A percentile compares a stretch with the other conserved stretches of the same genome.
Conservation (phyloP, 2,329 filamentous ascomycete genomes). For the Cytospora paraplurivora region DNA sequence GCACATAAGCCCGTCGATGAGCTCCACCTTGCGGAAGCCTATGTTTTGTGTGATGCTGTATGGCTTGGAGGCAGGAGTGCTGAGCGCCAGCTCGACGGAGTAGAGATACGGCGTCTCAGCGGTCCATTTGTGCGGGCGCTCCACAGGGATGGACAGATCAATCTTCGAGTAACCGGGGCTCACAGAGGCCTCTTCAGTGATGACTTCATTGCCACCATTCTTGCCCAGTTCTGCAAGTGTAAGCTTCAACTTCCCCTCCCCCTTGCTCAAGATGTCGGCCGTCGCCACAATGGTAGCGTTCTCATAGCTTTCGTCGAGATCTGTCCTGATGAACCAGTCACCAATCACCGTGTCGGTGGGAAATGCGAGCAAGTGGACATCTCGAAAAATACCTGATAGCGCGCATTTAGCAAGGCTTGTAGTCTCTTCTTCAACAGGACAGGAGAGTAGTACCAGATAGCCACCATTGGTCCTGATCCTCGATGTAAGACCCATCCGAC, state of each 20-base stretch:
- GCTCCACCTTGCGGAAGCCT: conserved; percentile 66
- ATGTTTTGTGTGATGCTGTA: conserved; percentile 55
- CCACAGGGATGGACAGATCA: conserved; percentile 49
- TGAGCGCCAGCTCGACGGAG: conserved; percentile 49
- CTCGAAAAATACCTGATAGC: conserved; percentile 60
- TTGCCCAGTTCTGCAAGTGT: conserved; percentile 45
- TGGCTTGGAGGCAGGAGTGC: conserved; percentile 28
- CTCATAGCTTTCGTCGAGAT: conserved; percentile 54
- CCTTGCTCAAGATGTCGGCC: conserved; percentile 44
- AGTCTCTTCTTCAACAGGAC: background rate
- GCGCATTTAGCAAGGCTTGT: background rate
- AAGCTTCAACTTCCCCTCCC: conserved; percentile 43
- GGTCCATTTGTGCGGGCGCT: conserved; percentile 66
- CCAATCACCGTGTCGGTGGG: conserved; percentile 54
- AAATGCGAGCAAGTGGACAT: conserved; percentile 64
- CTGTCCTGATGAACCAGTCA: conserved; percentile 58
- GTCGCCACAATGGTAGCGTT: conserved; percentile 53
- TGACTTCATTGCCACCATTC: conserved; percentile 40
- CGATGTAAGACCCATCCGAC: conserved; percentile 69
- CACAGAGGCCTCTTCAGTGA: conserved; percentile 34
- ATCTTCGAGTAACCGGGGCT: conserved; percentile 37
- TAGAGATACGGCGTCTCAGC: conserved; percentile 68
- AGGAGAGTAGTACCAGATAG: conserved; percentile 49
- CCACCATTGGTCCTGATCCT: conserved; percentile 73
- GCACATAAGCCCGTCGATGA: conserved; percentile 59